Evolutionary conservation across 129 eudicot species (phyloP).

Genomic region (Flaveria trinervia): DNA sequence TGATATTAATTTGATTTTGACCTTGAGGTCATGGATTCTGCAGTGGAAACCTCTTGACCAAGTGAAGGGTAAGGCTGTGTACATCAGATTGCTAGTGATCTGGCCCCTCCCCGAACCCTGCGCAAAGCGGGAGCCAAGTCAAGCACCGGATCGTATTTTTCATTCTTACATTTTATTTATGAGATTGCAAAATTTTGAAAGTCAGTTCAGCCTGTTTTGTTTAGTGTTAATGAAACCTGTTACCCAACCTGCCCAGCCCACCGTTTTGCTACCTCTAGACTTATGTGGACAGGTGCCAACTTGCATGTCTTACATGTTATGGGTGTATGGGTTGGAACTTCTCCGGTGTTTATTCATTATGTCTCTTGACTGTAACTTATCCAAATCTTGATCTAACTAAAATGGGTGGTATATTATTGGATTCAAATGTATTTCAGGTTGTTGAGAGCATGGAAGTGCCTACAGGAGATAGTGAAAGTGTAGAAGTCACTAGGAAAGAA

Average conservation of each 20-base stretch:
- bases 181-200: background rate
- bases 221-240: background rate
- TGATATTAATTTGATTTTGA: background rate
- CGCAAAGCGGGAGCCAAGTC: too few species aligned
- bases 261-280: background rate
- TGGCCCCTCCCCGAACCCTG: too few species aligned
- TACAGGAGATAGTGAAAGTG: slow-evolving; percentile 28
- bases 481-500: slow-evolving; percentile 35
- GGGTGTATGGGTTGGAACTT: background rate
- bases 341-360: background rate
- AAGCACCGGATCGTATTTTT: background rate
- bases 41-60: too few species aligned
- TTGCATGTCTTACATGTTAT: slow-evolving; percentile 2
- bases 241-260: background rate
- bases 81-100: too few species aligned
- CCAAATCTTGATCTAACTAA: background rate
- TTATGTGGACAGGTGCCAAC: background rate
- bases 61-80: too few species aligned
- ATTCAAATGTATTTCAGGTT: slow-evolving; percentile 36
- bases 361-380: background rate
- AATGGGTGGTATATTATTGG: background rate
- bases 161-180: background rate
- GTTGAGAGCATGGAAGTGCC: slow-evolving; percentile 38
- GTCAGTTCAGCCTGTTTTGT: background rate
- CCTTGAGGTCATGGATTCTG: too few species aligned